These are phyloP conservation scores for Ophiostoma himal-ulmi DNA, from an alignment of 2,329 filamentous ascomycete species.

Conservation along the genomic window DNA sequence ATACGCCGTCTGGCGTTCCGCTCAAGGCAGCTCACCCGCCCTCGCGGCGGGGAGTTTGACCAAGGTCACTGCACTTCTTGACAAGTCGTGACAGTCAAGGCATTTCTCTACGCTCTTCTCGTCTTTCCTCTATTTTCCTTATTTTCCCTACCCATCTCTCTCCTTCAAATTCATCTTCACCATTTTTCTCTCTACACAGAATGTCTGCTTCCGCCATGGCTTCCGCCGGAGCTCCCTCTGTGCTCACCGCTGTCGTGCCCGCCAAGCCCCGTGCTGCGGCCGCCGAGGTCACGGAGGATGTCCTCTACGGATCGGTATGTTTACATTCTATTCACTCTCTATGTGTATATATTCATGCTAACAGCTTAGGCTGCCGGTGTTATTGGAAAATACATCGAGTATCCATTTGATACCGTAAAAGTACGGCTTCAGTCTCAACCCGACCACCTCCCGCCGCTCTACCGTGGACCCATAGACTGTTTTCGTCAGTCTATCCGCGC, in stretches of 20 bases:
- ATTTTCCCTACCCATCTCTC: not conserved
- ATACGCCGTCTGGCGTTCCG: conserved; percentile 14
- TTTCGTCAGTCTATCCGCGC: conserved; percentile 77
- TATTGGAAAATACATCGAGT: conserved; percentile 93
- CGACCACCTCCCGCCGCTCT: conserved; percentile 71
- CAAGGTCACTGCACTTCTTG: conserved; percentile 8
- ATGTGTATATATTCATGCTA: not conserved
- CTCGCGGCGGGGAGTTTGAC: conserved; percentile 23
- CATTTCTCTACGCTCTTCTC: not conserved
- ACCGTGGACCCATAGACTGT: conserved; percentile 84
- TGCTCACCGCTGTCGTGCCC: not conserved
- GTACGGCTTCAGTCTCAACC: conserved; percentile 96
- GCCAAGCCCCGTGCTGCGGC: conserved; percentile 38
- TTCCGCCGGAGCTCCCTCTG: not conserved
- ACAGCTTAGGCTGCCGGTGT: conserved; percentile 64
- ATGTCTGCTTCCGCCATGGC: conserved; percentile 19
- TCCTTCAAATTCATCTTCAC: not conserved
- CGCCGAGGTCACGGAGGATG: conserved; percentile 73
- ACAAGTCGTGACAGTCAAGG: not conserved
- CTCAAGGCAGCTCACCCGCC: conserved; percentile 22
- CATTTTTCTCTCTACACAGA: not conserved
- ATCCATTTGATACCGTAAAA: conserved; percentile 97
- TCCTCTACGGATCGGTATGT: conserved; percentile 78
- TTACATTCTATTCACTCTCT: too few relatives aligned
- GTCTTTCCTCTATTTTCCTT: not conserved